phyloP scores from a whole-genome alignment of 208 protist genomes.

The Herpetomonas muscarum region DNA sequence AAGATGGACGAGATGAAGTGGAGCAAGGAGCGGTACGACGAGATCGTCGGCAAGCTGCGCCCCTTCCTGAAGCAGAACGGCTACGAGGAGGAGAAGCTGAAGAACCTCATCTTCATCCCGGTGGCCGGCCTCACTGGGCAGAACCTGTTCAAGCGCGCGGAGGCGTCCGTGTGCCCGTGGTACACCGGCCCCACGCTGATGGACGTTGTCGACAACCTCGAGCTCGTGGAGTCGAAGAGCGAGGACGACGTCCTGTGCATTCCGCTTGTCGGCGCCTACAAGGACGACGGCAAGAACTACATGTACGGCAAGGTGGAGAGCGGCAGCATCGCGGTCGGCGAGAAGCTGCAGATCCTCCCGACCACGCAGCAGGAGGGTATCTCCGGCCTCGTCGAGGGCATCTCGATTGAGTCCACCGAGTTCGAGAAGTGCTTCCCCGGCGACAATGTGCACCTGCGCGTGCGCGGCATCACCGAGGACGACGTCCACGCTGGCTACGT shows the following conservation, averaged over 20 bases:
- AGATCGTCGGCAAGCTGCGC: constrained; percentile 92
- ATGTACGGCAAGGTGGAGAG: constrained; percentile 95
- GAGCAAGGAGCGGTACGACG: constrained; percentile 94
- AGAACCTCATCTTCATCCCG: constrained; percentile 95
- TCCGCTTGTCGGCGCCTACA: constrained; percentile 94
- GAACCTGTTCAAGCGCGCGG: constrained; percentile 91
- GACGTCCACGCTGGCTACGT: constrained; percentile 88
- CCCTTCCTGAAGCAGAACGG: constrained; percentile 96
- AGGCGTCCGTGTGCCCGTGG: constrained; percentile 81
- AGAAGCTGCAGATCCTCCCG: constrained; percentile 87
- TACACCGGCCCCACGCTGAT: constrained; percentile 92
- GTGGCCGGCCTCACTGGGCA: constrained; percentile 93
- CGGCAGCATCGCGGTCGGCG: constrained; percentile 85
- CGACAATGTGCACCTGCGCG: constrained; percentile 90
- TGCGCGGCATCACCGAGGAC: constrained; percentile 87
- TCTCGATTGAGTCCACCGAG: constrained; percentile 87
- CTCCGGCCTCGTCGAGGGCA: constrained; percentile 81
- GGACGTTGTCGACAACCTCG: constrained; percentile 86
- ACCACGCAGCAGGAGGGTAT: constrained; percentile 67
- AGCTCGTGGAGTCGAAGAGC: constrained; percentile 73
- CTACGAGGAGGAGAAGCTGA: constrained; percentile 83
- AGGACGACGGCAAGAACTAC: constrained; percentile 92
- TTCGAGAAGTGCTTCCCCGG: constrained; percentile 88
- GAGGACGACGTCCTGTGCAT: constrained; percentile 89
- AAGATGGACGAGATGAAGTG: constrained; percentile 99